A percentile compares a stretch with the other conserved stretches of the same genome.
Evolutionary conservation across 768 basidiomycete genomes (phyloP).

Genomic region (Gloeopeniophorella convolvens): DNA sequence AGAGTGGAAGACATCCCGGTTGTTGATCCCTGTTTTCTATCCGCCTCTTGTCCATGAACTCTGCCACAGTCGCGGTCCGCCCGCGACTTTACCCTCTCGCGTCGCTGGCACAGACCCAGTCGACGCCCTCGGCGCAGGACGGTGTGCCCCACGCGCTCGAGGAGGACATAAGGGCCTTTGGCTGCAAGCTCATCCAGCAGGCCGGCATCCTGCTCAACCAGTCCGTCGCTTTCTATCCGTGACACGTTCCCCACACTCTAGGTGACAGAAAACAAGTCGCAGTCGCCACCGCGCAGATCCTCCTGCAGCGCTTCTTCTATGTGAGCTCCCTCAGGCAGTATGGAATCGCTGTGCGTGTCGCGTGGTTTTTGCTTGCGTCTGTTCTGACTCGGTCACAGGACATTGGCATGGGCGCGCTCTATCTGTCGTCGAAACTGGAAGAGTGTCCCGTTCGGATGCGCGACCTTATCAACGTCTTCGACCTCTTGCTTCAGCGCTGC

Average conservation of each 20-base stretch:
- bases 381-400: constrained; percentile 43
- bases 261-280: constrained; percentile 86
- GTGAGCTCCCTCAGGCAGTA: constrained; percentile 93
- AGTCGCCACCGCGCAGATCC: constrained; percentile 91
- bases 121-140: constrained; percentile 76
- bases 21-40: constrained; percentile 23
- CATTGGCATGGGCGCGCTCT: constrained; percentile 82
- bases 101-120: constrained; percentile 67
- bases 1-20: constrained; percentile 25
- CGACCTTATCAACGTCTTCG: constrained; percentile 91
- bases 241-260: constrained; percentile 4
- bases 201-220: constrained; percentile 88
- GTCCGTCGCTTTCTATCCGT: constrained; percentile 39
- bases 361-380: neutral
- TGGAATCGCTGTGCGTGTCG: constrained; percentile 72
- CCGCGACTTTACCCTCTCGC: constrained; percentile 68
- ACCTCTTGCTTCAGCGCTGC: constrained; percentile 76
- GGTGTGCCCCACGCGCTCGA: constrained; percentile 78
- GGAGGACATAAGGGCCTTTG: constrained; percentile 82
- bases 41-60: constrained; percentile 2
- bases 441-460: constrained; percentile 89
- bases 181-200: constrained; percentile 92
- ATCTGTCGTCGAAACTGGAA: constrained; percentile 85
- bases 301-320: constrained; percentile 97
- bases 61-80: constrained; percentile 5